phyloP scores from a whole-genome alignment of 2,329 filamentous ascomycete species.

The Epichloe uncinata region DNA sequence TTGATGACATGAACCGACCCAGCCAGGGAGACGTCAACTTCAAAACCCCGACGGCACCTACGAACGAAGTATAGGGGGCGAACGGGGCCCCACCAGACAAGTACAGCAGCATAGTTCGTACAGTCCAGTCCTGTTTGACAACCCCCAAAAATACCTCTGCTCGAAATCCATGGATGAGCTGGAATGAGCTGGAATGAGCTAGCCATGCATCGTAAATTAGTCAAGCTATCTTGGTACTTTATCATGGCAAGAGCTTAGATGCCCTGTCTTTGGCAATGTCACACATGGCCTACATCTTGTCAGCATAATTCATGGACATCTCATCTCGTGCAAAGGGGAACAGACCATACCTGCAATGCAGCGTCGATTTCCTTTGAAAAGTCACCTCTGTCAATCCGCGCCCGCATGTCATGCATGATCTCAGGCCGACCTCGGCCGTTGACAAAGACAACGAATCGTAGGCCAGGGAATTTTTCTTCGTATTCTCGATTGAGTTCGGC shows the following conservation, averaged over 20 bases:
- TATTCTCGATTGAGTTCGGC: constrained; percentile 60
- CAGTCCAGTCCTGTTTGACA: no score
- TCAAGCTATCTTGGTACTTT: background rate
- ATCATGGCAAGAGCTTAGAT: constrained; percentile 35
- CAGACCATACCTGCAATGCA: constrained; percentile 51
- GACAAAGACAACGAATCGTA: constrained; percentile 87
- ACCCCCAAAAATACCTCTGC: no score
- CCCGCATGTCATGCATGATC: constrained; percentile 73
- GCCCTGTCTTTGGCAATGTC: constrained; percentile 77
- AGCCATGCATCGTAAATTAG: no score
- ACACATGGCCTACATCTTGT: constrained; percentile 60
- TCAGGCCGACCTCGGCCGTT: constrained; percentile 61
- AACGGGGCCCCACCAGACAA: no score
- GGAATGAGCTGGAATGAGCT: no score
- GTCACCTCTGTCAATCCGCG: constrained; percentile 56
- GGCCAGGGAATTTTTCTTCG: constrained; percentile 64
- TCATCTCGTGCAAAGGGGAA: background rate
- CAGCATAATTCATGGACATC: constrained; percentile 7
- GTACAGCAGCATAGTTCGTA: no score
- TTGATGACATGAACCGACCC: background rate
- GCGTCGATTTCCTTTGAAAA: constrained; percentile 54
- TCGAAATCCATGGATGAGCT: no score
- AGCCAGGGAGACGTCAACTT: no score
- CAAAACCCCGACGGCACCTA: no score
- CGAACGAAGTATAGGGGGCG: no score